Evolutionary conservation across 495 filamentous ascomycete species (phyloP).

Genomic region (Diplogelasinospora grovesii): DNA sequence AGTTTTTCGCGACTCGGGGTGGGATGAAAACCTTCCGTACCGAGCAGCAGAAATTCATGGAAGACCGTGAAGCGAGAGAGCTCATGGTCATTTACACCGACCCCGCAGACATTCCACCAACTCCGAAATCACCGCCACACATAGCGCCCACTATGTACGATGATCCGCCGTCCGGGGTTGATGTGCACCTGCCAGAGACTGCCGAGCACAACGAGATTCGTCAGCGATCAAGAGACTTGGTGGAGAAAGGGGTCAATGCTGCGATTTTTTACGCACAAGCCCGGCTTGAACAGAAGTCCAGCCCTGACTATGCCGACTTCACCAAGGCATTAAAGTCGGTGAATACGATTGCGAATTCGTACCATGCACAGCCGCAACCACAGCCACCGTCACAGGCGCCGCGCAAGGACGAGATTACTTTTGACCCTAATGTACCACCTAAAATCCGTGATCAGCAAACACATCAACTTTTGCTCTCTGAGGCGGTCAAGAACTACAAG

Average conservation of each 20-base stretch:
- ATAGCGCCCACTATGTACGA: slow-evolving; percentile 10
- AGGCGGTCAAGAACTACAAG: slow-evolving; percentile 27
- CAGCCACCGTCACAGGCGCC: neutral
- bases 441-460: slow-evolving; percentile 22
- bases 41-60: slow-evolving; percentile 59
- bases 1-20: slow-evolving; percentile 57
- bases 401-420: slow-evolving; percentile 1
- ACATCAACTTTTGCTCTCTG: slow-evolving; percentile 25
- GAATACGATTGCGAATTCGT: slow-evolving; percentile 13
- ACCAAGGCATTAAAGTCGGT: slow-evolving; percentile 15
- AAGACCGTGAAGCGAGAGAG: slow-evolving; percentile 66
- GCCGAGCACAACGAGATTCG: slow-evolving; percentile 26
- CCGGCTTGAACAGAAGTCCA: slow-evolving; percentile 13
- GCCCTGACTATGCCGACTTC: slow-evolving; percentile 20
- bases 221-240: slow-evolving; percentile 16
- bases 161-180: slow-evolving; percentile 8
- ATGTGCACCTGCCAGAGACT: slow-evolving; percentile 10
- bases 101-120: slow-evolving; percentile 64
- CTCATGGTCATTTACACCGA: slow-evolving; percentile 79
- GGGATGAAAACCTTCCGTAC: slow-evolving; percentile 54
- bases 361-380: slow-evolving; percentile 4
- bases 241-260: slow-evolving; percentile 9
- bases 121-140: slow-evolving; percentile 63
- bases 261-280: slow-evolving; percentile 12
- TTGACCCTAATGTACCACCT: too few species aligned